Evolutionary conservation across 2,329 filamentous ascomycete species (phyloP).

Genomic region (Aspergillus viridinutans): DNA sequence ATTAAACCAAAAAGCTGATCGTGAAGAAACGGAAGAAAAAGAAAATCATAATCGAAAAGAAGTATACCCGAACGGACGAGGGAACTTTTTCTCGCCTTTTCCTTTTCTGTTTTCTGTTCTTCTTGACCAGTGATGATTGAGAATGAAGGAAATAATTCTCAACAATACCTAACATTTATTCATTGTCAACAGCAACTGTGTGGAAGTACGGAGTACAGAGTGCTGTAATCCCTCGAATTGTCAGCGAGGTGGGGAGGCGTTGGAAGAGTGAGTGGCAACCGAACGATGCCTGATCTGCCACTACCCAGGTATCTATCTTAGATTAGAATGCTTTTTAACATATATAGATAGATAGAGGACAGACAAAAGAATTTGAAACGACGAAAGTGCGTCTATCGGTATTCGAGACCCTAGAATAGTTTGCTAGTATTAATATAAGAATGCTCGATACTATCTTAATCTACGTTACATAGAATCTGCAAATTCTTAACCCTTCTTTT

Average conservation of each 20-base stretch:
- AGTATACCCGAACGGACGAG: not conserved
- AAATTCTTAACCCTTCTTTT: not conserved
- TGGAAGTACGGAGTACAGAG: not conserved
- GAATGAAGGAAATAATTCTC: not conserved
- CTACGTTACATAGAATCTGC: not conserved
- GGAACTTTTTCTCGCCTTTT: not conserved
- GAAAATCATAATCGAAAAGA: not conserved
- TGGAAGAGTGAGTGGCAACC: slow-evolving; percentile 9
- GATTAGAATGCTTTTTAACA: not conserved
- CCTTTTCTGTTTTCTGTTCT: not conserved
- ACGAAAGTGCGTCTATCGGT: not conserved
- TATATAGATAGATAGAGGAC: not conserved
- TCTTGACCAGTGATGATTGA: not conserved
- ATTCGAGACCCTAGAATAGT: not conserved
- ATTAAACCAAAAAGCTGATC: not conserved
- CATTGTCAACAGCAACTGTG: not conserved
- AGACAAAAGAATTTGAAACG: not conserved
- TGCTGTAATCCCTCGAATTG: not conserved
- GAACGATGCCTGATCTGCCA: slow-evolving; percentile 17
- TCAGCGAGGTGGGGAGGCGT: slow-evolving; percentile 6
- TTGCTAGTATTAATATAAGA: not conserved
- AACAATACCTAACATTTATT: not conserved
- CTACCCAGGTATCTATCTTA: slow-evolving; percentile 2
- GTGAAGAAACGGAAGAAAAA: slow-evolving; percentile 9
- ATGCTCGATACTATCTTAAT: not conserved